phyloP scores from a whole-genome alignment of 1,284 basidiomycete species.

The Ustilago nuda region DNA sequence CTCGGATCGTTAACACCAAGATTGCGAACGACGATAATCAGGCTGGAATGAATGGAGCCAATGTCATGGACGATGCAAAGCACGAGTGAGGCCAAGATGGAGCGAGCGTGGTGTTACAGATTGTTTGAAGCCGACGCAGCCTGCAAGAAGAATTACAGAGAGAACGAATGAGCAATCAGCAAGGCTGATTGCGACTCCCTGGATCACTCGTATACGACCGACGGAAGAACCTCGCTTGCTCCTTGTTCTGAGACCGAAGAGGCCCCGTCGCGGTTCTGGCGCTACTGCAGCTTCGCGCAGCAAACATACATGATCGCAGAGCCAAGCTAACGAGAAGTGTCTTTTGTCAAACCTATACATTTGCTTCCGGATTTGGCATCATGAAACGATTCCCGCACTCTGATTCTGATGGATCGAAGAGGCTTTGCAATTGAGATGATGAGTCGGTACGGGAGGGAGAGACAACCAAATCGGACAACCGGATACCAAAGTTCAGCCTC shows the following conservation, averaged over 20 bases:
- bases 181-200: not conserved
- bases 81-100: not conserved
- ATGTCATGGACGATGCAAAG: not conserved
- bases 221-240: not conserved
- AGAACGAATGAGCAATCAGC: conserved; percentile 1
- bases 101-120: not conserved
- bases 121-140: not conserved
- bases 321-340: not conserved
- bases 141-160: not conserved
- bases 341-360: not conserved
- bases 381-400: not conserved
- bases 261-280: not conserved
- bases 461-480: not conserved
- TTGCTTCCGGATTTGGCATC: not conserved
- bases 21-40: not conserved
- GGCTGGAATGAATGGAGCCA: not conserved
- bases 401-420: not conserved
- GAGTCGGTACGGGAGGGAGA: not conserved
- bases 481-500: conserved; percentile 26
- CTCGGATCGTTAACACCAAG: not conserved
- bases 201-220: not conserved
- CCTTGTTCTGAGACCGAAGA: not conserved
- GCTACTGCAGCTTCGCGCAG: conserved; percentile 1
- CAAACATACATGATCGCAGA: not conserved
- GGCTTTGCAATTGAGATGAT: not conserved